Base-by-base conservation (phyloP, 345 rosid genomes). In the Garcia nutans region DNA sequence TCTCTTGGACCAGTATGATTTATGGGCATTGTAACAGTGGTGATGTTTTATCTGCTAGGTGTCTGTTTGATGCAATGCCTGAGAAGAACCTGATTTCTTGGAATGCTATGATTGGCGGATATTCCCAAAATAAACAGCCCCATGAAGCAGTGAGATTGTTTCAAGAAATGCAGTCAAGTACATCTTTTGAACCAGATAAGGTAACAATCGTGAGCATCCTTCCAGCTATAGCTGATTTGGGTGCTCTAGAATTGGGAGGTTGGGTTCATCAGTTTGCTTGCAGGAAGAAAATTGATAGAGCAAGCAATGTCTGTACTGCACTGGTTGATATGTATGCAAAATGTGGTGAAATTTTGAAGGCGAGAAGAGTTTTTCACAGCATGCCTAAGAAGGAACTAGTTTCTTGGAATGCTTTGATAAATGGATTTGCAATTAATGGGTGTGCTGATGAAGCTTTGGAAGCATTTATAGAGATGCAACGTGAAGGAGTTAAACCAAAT, bases 251-350 rank as follows among this genome's bases (percentile, higher is more conserved):
- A 66, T 85, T 91, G 67, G 97, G 97, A 31, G 65, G 86, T 57
- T 89, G 88, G 93, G 81, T 92, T 76, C 92, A 88, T 75, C 78
- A 5, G 61, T 90, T 80, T 76, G 89, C 68, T 64, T 67, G 59
- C 72, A 82, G 85, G 81, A 90, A 82, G 76, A 89, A 88, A 70
- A 83, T 91, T 2, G 88, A 86, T 79, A 78, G 74, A 74, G 82
- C 79, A 70, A 83, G 62, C 77, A 87, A 88, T 70, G 91, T 90
- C 2, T 77, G 89, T 57, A 89, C 92, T 20, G 91, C 93, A 19
- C 88, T 93, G 62, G 81, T 93, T 45, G 95, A 91, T 80, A 90
- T 93, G 98, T 91, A 89, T 72, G 88, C 93, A 12, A 91, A 93
- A 82, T 90, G 91, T 24, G 97, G 98, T 26, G 93, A 91, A 78